Percentiles rank a stretch among this genome's conserved stretches.
phyloP scores from a whole-genome alignment of 78 protist species.

The Dictyostelium firmibasis region DNA sequence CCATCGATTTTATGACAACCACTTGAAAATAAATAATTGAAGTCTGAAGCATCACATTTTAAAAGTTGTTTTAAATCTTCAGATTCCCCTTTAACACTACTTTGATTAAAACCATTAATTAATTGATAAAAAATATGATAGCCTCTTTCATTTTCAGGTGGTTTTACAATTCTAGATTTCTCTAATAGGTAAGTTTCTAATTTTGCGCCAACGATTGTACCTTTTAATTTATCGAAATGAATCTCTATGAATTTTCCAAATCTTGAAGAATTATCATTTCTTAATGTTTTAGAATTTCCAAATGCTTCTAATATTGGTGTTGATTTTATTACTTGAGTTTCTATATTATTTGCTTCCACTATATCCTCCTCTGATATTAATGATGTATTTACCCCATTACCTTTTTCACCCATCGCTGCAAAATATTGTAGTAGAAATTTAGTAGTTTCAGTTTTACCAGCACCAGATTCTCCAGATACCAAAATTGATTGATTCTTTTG shows the following conservation, averaged over 20 bases:
- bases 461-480: slow-evolving; percentile 88
- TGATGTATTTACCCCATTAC: neutral
- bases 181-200: slow-evolving; percentile 88
- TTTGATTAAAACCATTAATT: neutral
- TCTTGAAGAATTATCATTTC: slow-evolving; percentile 93
- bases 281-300: slow-evolving; percentile 96
- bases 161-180: slow-evolving; percentile 90
- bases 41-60: neutral
- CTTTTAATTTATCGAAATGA: slow-evolving; percentile 65
- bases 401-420: slow-evolving; percentile 84
- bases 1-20: slow-evolving; percentile 50
- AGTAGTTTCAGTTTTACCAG: slow-evolving; percentile 80
- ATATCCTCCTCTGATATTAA: slow-evolving; percentile 4
- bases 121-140: slow-evolving; percentile 91
- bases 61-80: neutral
- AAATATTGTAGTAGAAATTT: slow-evolving; percentile 80
- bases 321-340: slow-evolving; percentile 70
- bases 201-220: slow-evolving; percentile 84
- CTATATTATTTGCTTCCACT: slow-evolving; percentile 24
- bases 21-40: slow-evolving; percentile 17
- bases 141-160: slow-evolving; percentile 82
- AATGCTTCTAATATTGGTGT: slow-evolving; percentile 95
- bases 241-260: slow-evolving; percentile 82
- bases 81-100: neutral
- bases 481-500: slow-evolving; percentile 73